A percentile compares a stretch with the other conserved stretches of the same genome.
Evolutionary conservation across 192 early-diverging fungal genomes (phyloP).

Genomic region (Mortierella antarctica): DNA sequence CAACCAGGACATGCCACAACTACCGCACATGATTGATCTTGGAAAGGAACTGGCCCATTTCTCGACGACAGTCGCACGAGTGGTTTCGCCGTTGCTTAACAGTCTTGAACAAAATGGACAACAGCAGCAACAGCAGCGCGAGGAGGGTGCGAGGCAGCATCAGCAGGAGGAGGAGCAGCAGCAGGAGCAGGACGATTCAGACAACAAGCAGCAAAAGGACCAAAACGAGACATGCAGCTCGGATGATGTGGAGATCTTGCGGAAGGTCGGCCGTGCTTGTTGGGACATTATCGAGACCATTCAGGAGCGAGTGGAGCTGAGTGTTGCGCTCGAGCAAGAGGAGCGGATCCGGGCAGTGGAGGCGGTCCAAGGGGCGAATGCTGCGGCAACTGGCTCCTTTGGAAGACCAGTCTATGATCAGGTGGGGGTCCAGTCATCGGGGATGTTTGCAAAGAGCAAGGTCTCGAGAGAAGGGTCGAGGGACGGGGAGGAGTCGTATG

Average conservation of each 20-base stretch:
- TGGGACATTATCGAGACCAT: slow-evolving; percentile 32
- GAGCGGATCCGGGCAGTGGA: slow-evolving; percentile 12
- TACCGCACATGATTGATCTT: slow-evolving; percentile 45
- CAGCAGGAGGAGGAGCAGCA: neutral
- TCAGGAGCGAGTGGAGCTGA: slow-evolving; percentile 26
- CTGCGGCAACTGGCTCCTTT: neutral
- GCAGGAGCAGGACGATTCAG: neutral
- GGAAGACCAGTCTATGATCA: neutral
- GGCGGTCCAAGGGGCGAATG: neutral
- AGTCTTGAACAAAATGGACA: neutral
- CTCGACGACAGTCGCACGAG: slow-evolving; percentile 31
- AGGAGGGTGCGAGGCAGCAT: neutral
- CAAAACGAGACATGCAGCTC: too few species aligned
- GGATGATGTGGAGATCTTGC: slow-evolving; percentile 22
- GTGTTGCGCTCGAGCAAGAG: slow-evolving; percentile 25
- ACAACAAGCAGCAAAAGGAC: neutral
- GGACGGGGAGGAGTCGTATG: slow-evolving; percentile 37
- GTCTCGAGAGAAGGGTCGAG: slow-evolving; percentile 25
- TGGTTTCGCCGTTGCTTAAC: neutral
- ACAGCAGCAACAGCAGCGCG: neutral
- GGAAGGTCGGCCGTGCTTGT: slow-evolving; percentile 22
- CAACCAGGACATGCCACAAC: slow-evolving; percentile 32
- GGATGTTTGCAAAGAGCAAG: slow-evolving; percentile 1
- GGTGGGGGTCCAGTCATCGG: too few species aligned
- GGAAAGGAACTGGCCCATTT: slow-evolving; percentile 43